Base-by-base conservation (phyloP, 768 basidiomycete genomes). In the Trametes coccinea region DNA sequence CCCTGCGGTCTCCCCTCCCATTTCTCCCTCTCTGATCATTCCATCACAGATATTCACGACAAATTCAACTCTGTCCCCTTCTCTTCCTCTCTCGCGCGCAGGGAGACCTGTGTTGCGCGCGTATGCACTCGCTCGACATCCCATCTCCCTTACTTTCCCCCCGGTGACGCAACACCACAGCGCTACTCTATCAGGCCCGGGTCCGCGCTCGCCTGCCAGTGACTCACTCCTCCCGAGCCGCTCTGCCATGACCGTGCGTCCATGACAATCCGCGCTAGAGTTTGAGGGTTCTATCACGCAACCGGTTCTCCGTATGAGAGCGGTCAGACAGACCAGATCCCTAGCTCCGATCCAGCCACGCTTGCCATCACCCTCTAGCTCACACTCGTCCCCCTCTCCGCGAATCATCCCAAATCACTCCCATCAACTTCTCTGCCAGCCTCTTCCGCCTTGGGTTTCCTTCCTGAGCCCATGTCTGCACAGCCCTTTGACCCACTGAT, bases 381-480 rank as follows among this genome's bases (percentile, higher is more conserved):
- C 49, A 27, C 55, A 43, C 41, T 43, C 55, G 48, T 52, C 30
- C 41, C 56, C 52, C 33, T 49, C 52, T 50, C 62, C 58, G 62
- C 56, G 58, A 64, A 64, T 59, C 62, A 60, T 53, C 8, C 39
- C 33, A 29, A 46, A 56, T 57, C 56, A 57, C 56, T 39, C 45
- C 57, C 53, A 64, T 64, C 62, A 64, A 44, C 58, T 64, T 64
- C 62, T 9, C 48, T 64, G 53, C 62, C 58, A 43, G 46, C 39
- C 49, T 45, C 34, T 55, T 43, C 54, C 29, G 27, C 45, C 49
- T 48, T 47, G 56, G 48, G 56, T 58, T 17, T 47, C 45, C 41
- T 14, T 11, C 27, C 45, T 29, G 45, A 46, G 45, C 45, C 27
- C 48, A 9, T 49, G 30, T 8, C 30, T 17, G 58, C 62, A 64